Base-by-base conservation (phyloP, 306 rosid genomes). In the Calophaca sinica region DNA sequence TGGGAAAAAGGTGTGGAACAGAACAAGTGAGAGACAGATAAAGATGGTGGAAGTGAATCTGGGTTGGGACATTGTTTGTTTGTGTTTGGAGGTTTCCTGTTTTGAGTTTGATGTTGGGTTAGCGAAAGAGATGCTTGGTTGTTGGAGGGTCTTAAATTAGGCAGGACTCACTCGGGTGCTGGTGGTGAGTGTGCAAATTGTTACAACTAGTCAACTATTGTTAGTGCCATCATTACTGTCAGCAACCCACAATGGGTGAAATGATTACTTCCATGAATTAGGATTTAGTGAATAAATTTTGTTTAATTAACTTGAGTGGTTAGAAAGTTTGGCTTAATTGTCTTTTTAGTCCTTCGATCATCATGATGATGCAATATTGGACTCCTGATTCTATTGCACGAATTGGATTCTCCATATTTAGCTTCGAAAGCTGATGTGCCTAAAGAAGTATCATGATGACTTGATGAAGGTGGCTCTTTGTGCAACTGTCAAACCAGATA, bases 61-160 rank as follows among this genome's bases (percentile, higher is more conserved):
- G 85, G 77, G 85, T 74, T 68, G 77, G 80, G 87, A 84, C 87
- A 82, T 87, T 54, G 82, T 61, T 55, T 39, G 80, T 51, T 51
- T 52, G 69, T 68, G 65, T 62, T 29, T 68, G 28, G 75, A 14
- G 82, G 28, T 62, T 45, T 81, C 45, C 50, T 71, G 79, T 59
- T 74, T 80, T 46, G 33, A 50, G 72, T 41, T 49, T 69, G 62
- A 15, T 31, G 72, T 48, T 79, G 66, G 68, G 73, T 45, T 14
- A 6, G 80, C 66, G 51, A 79, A 79, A 51, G 83, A 70, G 80
- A 71, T 50, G 62, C 58, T 74, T 45, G 69, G 84, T 79, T 42
- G 89, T 78, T 83, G 92, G 58, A 57, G 64, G 81, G 81, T 81
- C 70, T 74, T 80, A 80, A 83, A 82, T 82, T 70, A 78, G 26